phyloP scores from a whole-genome alignment of 176 grass and related monocot species.

The Oryza longistaminata region DNA sequence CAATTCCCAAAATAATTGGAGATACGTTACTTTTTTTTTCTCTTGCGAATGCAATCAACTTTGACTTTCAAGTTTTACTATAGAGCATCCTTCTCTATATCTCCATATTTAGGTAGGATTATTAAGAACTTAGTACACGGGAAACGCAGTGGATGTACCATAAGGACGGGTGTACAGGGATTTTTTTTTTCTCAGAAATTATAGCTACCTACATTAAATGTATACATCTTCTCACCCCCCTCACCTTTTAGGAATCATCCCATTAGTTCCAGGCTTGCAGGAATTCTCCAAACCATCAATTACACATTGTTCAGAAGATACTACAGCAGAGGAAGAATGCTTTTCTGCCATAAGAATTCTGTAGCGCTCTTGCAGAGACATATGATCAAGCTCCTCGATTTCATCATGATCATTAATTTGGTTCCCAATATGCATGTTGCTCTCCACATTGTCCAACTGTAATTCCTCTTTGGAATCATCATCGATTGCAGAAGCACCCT shows the following conservation, averaged over 20 bases:
- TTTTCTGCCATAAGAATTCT: conserved; percentile 38
- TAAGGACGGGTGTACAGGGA: background rate
- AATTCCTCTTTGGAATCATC: conserved; percentile 19
- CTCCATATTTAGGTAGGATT: background rate
- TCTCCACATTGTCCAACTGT: conserved; percentile 22
- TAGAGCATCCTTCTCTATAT: background rate
- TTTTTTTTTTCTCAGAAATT: background rate
- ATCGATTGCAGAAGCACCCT: conserved; percentile 44
- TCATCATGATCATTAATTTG: background rate
- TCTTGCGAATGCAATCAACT: background rate
- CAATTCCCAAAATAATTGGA: background rate
- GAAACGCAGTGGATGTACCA: background rate
- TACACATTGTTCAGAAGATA: conserved; percentile 15
- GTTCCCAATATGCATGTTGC: background rate
- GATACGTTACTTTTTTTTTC: background rate
- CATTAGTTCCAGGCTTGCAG: conserved; percentile 24
- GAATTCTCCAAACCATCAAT: background rate
- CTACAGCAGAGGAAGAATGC: conserved; percentile 12
- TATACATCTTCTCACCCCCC: conserved; percentile 7
- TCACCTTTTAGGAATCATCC: conserved; percentile 42
- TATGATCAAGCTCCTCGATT: conserved; percentile 47
- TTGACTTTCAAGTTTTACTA: background rate
- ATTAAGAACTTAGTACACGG: background rate
- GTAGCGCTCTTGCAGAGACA: conserved; percentile 48
- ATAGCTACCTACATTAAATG: conserved; percentile 1